Conservation (phyloP, 805 yeast species). For the Candida germanica region DNA sequence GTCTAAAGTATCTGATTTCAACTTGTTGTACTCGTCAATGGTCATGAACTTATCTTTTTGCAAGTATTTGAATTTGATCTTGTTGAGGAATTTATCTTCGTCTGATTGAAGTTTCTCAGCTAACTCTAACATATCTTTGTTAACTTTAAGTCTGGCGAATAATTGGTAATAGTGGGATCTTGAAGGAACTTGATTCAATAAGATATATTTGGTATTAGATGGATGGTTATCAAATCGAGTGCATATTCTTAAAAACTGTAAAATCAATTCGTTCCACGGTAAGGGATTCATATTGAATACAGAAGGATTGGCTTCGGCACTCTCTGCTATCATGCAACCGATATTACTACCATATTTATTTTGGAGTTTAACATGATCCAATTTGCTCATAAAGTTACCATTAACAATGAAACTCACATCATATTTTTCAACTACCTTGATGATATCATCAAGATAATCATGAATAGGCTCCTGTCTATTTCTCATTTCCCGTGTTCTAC, state of each 20-base stretch:
- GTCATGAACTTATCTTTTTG: constrained; percentile 26
- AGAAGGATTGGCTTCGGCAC: constrained; percentile 84
- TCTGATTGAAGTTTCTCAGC: constrained; percentile 36
- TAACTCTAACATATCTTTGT: constrained; percentile 45
- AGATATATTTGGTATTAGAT: constrained; percentile 77
- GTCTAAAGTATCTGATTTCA: constrained; percentile 1
- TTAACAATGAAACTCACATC: constrained; percentile 76
- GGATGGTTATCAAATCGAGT: constrained; percentile 55
- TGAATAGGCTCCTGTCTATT: constrained; percentile 80
- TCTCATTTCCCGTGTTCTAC: constrained; percentile 87
- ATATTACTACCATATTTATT: constrained; percentile 44
- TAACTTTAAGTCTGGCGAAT: constrained; percentile 49
- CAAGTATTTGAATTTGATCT: constrained; percentile 27
- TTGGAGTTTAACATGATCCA: constrained; percentile 54
- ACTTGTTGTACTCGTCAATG: constrained; percentile 12
- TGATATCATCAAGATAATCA: constrained; percentile 61
- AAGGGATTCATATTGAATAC: constrained; percentile 52
- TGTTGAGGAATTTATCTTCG: constrained; percentile 34
- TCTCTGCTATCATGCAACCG: constrained; percentile 95
- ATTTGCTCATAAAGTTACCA: constrained; percentile 62
- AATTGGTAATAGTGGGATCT: constrained; percentile 56
- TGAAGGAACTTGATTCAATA: constrained; percentile 78
- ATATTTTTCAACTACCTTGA: constrained; percentile 54
- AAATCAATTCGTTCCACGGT: constrained; percentile 53
- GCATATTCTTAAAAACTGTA: constrained; percentile 57